Evolutionary conservation across 2,329 filamentous ascomycete species (phyloP), one percentile per base, ranked within the genome.

Genomic region (Cadophora gregata): DNA sequence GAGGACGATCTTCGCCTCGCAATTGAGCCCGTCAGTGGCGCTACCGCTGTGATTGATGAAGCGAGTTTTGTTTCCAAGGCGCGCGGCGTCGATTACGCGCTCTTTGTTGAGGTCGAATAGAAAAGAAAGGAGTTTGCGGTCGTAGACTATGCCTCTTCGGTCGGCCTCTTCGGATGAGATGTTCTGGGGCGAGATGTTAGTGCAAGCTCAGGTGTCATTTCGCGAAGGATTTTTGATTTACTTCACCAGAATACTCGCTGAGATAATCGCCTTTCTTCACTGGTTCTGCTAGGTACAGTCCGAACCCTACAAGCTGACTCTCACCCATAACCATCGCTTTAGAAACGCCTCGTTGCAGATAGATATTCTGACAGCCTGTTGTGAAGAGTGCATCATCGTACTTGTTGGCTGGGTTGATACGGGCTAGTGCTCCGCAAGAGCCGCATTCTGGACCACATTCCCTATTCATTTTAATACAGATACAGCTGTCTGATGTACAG

Each of bases 391-490:
- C 78, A 14, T 88, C 83, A 56, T 90, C 80, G 61, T 89, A 83
- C 6, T 85, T 84, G 71, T 92, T 90, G n/a, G 82, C 78, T 0
- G 90, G 90, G 73, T 94, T 88, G 3, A 92, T 85, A 1, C 91
- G 84, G 66, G 92, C 87, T 12, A 81, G 75, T 0, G 89, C 90
- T 31, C 92, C 92, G 72, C 93, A 96, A 9, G 81, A 83, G 19
- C 83, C 83, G 74, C 93, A 96, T 14, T 90, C 87, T 1, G 92
- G 88, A 72, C 96, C 93, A 74, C 93, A 96, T 79, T 96, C 93
- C 47, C 93, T 86, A 71, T 92, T 90, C 62, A 93, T 82, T 73
- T 86, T 83, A 24, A 88, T 82, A 73, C 93, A 96, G 16, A 90
- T 88, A 75, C 93, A 96, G 3, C 84, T 85, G 71, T 88, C 81